Evolutionary conservation across 768 basidiomycete genomes (phyloP).

Genomic region (Suillus spraguei): DNA sequence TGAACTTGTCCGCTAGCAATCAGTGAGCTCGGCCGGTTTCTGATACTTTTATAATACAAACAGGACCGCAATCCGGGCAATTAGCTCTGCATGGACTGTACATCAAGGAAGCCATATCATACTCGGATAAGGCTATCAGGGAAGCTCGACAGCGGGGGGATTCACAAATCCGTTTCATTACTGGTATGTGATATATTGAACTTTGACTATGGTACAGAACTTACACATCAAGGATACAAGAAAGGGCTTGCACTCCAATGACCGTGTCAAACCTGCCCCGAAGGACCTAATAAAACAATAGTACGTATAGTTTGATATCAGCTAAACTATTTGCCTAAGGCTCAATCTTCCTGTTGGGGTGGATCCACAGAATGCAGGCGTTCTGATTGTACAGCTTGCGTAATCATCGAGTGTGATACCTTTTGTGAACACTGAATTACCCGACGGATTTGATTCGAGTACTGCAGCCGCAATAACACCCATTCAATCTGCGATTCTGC

Average conservation of each 20-base stretch:
- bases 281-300: conserved; percentile 84
- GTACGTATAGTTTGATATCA: conserved; percentile 39
- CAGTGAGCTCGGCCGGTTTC: background rate
- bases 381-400: too few relatives aligned
- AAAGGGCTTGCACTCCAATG: conserved; percentile 86
- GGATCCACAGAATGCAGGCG: conserved; percentile 75
- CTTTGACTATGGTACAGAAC: background rate
- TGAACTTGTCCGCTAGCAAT: conserved; percentile 60
- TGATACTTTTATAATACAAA: background rate
- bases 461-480: background rate
- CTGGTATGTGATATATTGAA: conserved; percentile 54
- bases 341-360: conserved; percentile 70
- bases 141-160: conserved; percentile 66
- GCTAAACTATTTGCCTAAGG: conserved; percentile 39
- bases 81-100: conserved; percentile 91
- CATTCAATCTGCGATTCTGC: background rate
- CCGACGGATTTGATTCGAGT: background rate
- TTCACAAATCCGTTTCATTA: conserved; percentile 74
- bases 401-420: too few relatives aligned
- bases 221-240: conserved; percentile 36
- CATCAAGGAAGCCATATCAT: conserved; percentile 87
- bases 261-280: conserved; percentile 86
- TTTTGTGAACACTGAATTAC: too few relatives aligned
- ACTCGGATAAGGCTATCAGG: conserved; percentile 70
- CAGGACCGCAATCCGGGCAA: conserved; percentile 70